Base-by-base conservation (phyloP, 2,329 filamentous ascomycete genomes). In the Acrodontium crateriforme region DNA sequence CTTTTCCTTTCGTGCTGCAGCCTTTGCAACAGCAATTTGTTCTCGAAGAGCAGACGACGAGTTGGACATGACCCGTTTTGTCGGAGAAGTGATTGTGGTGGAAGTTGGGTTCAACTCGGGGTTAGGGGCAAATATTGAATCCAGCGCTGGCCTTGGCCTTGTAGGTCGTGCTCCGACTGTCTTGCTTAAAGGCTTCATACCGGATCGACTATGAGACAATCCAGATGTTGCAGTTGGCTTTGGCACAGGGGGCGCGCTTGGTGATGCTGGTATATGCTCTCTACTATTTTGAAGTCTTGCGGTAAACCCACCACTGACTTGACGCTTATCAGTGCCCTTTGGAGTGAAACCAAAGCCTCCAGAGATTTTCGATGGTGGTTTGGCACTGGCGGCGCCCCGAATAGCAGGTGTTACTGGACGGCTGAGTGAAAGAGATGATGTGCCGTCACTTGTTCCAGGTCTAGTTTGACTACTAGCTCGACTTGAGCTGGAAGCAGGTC, bases 21-120 rank as follows among this genome's bases (percentile, higher is more conserved):
- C 84, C 49, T 87, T 92, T 1, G 89, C 87, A 44, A 85, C 87
- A 19, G 85, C 83, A 37, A 95, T 94, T 29, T 89, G 85, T 28
- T 94, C 83, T 18, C 89, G 73, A 9, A 98, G 58, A 1, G 84
- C 76, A 10, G 69, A 63, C 1, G 87, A 94, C n/a, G n/a, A n/a
- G n/a, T n/a, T n/a, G n/a, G n/a, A n/a, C n/a, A 36, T 29, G 5
- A 35, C 37, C 14, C 38, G 36, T 24, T 41, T 38, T 7, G 34
- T 24, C 18, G 37, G 33, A 5, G 29, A 11, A 6, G 12, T 12
- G 9, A n/a, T n/a, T n/a, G n/a, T n/a, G n/a, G n/a, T n/a, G n/a
- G n/a, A n/a, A n/a, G n/a, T n/a, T n/a, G n/a, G n/a, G n/a, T n/a
- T n/a, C n/a, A n/a, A n/a, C n/a, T n/a, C n/a, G n/a, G n/a, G n/a